Conservation (phyloP, 305 asterid species). For the Caryopteris hybrid region DNA sequence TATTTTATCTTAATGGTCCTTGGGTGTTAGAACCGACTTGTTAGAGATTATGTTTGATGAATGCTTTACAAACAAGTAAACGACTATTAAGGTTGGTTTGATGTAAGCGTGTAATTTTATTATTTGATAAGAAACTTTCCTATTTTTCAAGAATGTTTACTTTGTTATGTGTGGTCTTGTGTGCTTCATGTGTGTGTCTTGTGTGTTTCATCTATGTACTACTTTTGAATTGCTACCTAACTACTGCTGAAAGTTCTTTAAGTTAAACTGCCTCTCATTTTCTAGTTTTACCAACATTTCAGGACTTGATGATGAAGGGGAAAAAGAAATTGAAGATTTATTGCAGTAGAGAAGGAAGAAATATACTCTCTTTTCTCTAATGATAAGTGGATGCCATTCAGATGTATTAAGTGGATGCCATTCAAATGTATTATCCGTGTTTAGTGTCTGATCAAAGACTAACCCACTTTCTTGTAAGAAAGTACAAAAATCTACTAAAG, state of each 20-base stretch:
- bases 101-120: not conserved
- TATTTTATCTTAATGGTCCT: too few relatives aligned
- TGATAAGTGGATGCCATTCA: conserved; percentile 3
- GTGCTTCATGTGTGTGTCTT: not conserved
- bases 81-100: not conserved
- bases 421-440: conserved; percentile 3
- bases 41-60: not conserved
- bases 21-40: conserved; percentile 3
- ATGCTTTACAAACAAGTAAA: conserved; percentile 18
- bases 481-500: not conserved
- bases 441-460: not conserved
- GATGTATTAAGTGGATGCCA: conserved; percentile 10
- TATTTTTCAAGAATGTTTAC: not conserved
- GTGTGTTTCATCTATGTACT: not conserved
- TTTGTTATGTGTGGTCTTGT: not conserved
- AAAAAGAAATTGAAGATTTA: conserved; percentile 4
- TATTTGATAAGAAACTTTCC: not conserved
- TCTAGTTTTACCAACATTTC: conserved; percentile 15
- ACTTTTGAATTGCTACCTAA: not conserved
- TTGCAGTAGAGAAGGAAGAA: conserved; percentile 9
- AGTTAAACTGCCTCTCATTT: not conserved
- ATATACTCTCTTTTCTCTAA: not conserved
- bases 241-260: not conserved
- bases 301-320: conserved; percentile 21
- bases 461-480: not conserved